Evolutionary conservation across 495 filamentous ascomycete genomes (phyloP).

Genomic region (Penicillium daleae): DNA sequence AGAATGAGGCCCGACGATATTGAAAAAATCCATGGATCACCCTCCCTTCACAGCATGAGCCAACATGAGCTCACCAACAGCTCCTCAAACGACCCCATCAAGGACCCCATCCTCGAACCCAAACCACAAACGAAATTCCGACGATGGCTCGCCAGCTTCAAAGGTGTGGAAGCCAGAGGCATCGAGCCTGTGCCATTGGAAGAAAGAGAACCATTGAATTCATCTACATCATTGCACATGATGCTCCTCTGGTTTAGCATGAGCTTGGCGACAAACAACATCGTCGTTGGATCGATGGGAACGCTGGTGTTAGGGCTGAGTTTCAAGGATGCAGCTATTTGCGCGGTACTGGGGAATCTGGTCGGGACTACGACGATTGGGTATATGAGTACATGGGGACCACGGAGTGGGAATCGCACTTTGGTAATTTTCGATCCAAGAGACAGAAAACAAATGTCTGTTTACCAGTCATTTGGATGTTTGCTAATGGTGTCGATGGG

Average conservation of each 20-base stretch:
- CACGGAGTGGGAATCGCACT: slow-evolving; percentile 69
- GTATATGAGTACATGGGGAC: slow-evolving; percentile 77
- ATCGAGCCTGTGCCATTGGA: slow-evolving; percentile 66
- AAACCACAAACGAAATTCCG: slow-evolving; percentile 30
- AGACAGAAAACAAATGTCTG: not conserved
- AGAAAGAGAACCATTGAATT: slow-evolving; percentile 46
- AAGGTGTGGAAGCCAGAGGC: slow-evolving; percentile 66
- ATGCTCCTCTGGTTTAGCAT: slow-evolving; percentile 73
- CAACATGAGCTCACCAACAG: slow-evolving; percentile 27
- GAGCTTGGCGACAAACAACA: slow-evolving; percentile 73
- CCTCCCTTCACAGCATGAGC: slow-evolving; percentile 21
- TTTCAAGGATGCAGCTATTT: slow-evolving; percentile 68
- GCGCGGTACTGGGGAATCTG: slow-evolving; percentile 64
- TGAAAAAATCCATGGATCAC: slow-evolving; percentile 27
- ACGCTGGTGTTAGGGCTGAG: slow-evolving; percentile 65
- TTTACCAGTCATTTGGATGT: not conserved
- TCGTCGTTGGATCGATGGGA: slow-evolving; percentile 70
- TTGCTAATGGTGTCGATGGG: slow-evolving; percentile 10
- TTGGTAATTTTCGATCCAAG: slow-evolving; percentile 53
- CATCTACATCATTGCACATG: slow-evolving; percentile 58
- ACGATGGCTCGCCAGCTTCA: slow-evolving; percentile 42
- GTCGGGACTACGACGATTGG: slow-evolving; percentile 62
- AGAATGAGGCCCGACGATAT: slow-evolving; percentile 28
- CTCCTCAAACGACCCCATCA: slow-evolving; percentile 22
- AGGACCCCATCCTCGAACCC: slow-evolving; percentile 10